These are phyloP conservation scores for Mucor racemosus DNA, from an alignment of 371 early-diverging fungal species.

Conservation along the genomic window DNA sequence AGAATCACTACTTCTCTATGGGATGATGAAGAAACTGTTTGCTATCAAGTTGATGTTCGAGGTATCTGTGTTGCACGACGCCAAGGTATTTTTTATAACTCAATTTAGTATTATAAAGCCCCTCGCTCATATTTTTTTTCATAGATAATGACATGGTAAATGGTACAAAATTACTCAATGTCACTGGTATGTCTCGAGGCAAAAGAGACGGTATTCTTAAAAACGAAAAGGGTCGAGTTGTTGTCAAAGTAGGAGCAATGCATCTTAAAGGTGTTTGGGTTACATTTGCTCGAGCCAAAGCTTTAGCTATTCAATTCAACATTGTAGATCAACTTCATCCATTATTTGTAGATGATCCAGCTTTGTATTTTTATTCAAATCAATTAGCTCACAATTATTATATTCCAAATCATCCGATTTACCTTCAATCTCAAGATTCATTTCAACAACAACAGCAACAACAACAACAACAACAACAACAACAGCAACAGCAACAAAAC, in stretches of 20 bases:
- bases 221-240: conserved; percentile 82
- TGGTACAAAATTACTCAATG: conserved; percentile 85
- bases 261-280: conserved; percentile 90
- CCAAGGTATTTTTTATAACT: conserved; percentile 56
- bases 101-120: background rate
- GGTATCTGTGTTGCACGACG: conserved; percentile 81
- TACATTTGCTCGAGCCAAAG: conserved; percentile 72
- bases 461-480: conserved; percentile 5
- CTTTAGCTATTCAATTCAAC: conserved; percentile 70
- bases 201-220: conserved; percentile 87
- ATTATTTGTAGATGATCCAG: conserved; percentile 77
- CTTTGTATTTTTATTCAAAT: conserved; percentile 39
- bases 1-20: conserved; percentile 77
- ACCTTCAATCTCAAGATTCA: conserved; percentile 25
- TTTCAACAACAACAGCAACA: conserved; percentile 10
- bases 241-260: conserved; percentile 89
- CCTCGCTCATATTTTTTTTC: conserved; percentile 4
- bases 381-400: conserved; percentile 24
- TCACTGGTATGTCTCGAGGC: conserved; percentile 86
- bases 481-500: conserved; percentile 14
- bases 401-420: conserved; percentile 27
- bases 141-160: conserved; percentile 84
- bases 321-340: conserved; percentile 74
- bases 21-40: conserved; percentile 84
- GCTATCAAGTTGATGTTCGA: conserved; percentile 80